These are phyloP conservation scores for Aegle marmelos DNA, from an alignment of 345 rosid species.

Conservation along the genomic window DNA sequence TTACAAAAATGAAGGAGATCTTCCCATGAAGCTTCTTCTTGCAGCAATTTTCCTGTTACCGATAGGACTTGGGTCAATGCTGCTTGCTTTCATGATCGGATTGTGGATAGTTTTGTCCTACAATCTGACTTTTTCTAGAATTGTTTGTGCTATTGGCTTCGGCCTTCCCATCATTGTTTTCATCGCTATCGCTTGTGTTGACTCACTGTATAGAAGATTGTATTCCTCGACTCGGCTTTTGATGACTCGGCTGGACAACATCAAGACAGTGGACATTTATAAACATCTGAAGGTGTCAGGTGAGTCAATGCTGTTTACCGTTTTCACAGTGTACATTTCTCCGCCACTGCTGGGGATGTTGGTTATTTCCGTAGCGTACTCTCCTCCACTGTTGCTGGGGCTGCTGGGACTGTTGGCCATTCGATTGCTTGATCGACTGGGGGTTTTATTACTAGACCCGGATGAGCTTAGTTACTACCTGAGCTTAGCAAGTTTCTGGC, in stretches of 20 bases:
- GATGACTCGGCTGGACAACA: neutral
- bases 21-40: neutral
- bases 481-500: neutral
- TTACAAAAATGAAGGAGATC: neutral
- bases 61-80: slow-evolving; percentile 13
- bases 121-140: neutral
- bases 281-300: neutral
- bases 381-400: no score
- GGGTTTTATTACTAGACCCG: neutral
- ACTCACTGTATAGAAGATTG: neutral
- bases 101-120: neutral
- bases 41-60: neutral
- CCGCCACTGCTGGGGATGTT: no score
- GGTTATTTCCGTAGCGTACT: no score
- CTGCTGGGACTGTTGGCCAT: no score
- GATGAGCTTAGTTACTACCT: neutral
- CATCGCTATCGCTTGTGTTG: neutral
- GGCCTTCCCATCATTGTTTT: neutral
- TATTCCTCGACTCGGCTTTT: neutral
- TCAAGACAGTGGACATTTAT: neutral
- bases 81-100: slow-evolving; percentile 13
- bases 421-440: no score
- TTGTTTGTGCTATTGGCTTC: neutral
- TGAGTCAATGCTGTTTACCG: no score
- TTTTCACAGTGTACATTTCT: no score